phyloP scores from a whole-genome alignment of 2,329 filamentous ascomycete species.

The Colletotrichum filicis region DNA sequence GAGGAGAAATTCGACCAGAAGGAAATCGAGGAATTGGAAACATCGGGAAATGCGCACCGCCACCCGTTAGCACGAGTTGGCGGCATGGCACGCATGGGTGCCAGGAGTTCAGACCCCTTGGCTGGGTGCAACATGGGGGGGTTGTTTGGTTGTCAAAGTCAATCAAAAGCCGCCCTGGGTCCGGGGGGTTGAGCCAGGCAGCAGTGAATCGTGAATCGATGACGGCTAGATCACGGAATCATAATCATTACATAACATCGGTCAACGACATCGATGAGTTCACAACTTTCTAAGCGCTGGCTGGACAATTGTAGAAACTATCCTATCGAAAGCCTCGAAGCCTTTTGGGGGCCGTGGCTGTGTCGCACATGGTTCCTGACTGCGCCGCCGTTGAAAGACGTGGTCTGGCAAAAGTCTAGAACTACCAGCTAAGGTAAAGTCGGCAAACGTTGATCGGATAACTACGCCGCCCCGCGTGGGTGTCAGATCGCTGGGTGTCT shows the following conservation, averaged over 20 bases:
- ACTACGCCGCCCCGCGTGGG: background rate
- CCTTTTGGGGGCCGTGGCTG: background rate
- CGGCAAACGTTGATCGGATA: background rate
- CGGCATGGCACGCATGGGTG: background rate
- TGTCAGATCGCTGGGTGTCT: background rate
- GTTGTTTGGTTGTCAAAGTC: background rate
- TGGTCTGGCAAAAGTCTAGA: background rate
- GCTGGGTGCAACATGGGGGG: background rate
- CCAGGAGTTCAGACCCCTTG: background rate
- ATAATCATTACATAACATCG: background rate
- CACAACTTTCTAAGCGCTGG: background rate
- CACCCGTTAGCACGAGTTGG: background rate
- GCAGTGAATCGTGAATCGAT: constrained; percentile 12
- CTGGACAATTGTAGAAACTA: background rate
- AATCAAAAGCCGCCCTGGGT: background rate
- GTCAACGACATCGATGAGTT: background rate
- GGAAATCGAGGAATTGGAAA: background rate
- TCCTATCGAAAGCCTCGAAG: background rate
- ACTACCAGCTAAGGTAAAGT: background rate
- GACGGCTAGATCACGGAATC: constrained; percentile 11
- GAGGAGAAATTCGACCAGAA: background rate
- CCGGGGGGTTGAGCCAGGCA: constrained; percentile 3
- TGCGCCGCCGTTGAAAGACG: background rate
- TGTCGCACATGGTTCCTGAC: background rate
- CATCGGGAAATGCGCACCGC: background rate